A percentile compares a stretch with the other conserved stretches of the same genome.
These are phyloP conservation scores for Sporisorium iseilematis-ciliati DNA, from an alignment of 1,284 basidiomycete genomes.

Conservation along the genomic window DNA sequence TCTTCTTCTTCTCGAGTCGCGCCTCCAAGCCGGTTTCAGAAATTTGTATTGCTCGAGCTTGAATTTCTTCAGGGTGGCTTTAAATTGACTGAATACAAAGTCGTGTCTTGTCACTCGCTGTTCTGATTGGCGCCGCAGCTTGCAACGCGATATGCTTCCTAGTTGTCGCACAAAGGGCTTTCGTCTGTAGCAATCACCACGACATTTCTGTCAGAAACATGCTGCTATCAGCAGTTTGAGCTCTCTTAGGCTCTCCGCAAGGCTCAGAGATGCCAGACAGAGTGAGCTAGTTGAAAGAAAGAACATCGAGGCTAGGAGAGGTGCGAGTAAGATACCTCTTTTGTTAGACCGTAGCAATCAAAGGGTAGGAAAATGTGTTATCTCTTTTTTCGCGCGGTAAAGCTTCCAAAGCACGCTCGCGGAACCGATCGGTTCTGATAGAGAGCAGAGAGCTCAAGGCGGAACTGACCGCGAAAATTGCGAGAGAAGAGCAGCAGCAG, in stretches of 20 bases:
- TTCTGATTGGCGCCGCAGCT: conserved; percentile 14
- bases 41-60: conserved; percentile 8
- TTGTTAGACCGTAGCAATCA: neutral
- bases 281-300: neutral
- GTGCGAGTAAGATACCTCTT: no score
- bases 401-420: neutral
- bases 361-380: neutral
- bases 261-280: neutral
- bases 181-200: neutral
- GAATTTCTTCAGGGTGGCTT: neutral
- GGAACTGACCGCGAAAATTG: conserved; percentile 33
- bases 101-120: neutral
- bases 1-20: conserved; percentile 9
- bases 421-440: conserved; percentile 42
- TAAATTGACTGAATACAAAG: neutral
- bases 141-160: conserved; percentile 6
- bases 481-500: neutral
- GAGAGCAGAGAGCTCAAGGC: conserved; percentile 8
- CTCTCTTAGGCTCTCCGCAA: neutral
- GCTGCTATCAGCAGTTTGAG: no score
- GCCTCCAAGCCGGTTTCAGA: conserved; percentile 10
- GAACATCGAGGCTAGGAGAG: neutral
- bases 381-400: conserved; percentile 27
- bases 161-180: neutral
- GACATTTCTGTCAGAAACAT: neutral